These are phyloP conservation scores for Entonaema liquescens DNA, from an alignment of 495 filamentous ascomycete genomes.

Conservation along the genomic window DNA sequence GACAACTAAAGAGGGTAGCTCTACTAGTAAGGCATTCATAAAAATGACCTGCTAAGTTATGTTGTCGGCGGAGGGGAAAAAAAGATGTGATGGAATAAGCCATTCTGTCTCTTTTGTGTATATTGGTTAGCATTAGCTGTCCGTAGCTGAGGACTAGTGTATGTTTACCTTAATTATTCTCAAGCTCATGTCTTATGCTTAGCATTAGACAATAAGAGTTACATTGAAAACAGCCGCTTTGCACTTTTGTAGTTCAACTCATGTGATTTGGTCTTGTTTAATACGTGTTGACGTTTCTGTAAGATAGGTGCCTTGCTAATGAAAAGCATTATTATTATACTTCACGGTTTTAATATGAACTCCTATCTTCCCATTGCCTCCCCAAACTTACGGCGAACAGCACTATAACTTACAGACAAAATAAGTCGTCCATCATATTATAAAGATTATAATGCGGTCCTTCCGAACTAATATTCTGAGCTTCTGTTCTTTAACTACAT, in stretches of 20 bases:
- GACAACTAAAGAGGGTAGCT: constrained; percentile 14
- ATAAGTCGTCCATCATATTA: too few relatives aligned
- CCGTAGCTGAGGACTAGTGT: constrained; percentile 1
- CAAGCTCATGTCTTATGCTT: constrained; percentile 7
- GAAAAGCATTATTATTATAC: not conserved
- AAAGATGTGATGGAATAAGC: constrained; percentile 25
- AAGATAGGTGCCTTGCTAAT: not conserved
- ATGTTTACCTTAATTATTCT: constrained; percentile 26
- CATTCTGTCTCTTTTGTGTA: constrained; percentile 38
- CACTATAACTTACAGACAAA: too few relatives aligned
- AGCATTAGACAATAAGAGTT: constrained; percentile 27
- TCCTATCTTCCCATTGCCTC: too few relatives aligned
- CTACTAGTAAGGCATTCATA: constrained; percentile 16
- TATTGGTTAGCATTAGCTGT: constrained; percentile 12
- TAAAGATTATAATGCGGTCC: too few relatives aligned
- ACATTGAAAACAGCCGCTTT: constrained; percentile 12
- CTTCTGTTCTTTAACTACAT: too few relatives aligned
- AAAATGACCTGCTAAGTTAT: constrained; percentile 4
- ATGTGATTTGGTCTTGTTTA: not conserved
- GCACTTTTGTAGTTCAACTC: not conserved
- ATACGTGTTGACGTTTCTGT: not conserved
- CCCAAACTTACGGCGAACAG: too few relatives aligned
- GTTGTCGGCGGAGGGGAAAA: constrained; percentile 20
- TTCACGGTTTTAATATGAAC: not conserved
- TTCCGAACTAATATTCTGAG: too few relatives aligned